Base-by-base conservation (phyloP, 805 yeast genomes). In the Myxozyma udenii region DNA sequence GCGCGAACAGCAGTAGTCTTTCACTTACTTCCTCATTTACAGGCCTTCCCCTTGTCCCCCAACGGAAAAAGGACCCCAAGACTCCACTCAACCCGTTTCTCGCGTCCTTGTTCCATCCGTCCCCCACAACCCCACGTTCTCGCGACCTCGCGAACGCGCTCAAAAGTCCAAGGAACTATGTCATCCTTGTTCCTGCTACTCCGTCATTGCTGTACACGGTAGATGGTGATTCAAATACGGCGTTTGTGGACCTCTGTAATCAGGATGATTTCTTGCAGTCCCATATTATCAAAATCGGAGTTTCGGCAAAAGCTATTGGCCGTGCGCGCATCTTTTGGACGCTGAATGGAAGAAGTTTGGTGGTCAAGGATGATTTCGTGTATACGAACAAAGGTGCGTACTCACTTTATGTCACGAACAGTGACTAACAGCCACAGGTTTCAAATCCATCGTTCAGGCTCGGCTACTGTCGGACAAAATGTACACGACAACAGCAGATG, bases 101-200 rank as follows among this genome's bases (percentile, higher is more conserved):
- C 19, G 57, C 61, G n/a, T 50, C 60, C 24, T 28, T 57, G 9
- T 51, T 57, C 35, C 47, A 48, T 39, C 60, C 60, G 5, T 30
- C 49, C 7, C 55, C 55, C 14, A 16, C 30, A 6, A 28, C 47
- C 5, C 41, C 58, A 37, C 53, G 57, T 23, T 53, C 60, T 14
- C 44, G 57, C 18, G 61, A 57, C 25, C 41, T 57, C 14, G 35
- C 41, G n/a, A 24, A 44, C 14, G 58, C 61, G 4, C 41, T 57
- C 6, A 43, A 39, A 46, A 14, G 48, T 7, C 80, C 84, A 30
- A 74, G 71, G 25, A 77, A 76, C n/a, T 80, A 74, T 63, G 73
- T 80, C 2, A 63, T 85, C 11, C 62, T 85, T 14, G 80, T 83
- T 1, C 95, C 95, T 0, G 78, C 81, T 3, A 68, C 83, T 0